Evolutionary conservation across 2,329 filamentous ascomycete species (phyloP).

Genomic region (Alternaria solani): DNA sequence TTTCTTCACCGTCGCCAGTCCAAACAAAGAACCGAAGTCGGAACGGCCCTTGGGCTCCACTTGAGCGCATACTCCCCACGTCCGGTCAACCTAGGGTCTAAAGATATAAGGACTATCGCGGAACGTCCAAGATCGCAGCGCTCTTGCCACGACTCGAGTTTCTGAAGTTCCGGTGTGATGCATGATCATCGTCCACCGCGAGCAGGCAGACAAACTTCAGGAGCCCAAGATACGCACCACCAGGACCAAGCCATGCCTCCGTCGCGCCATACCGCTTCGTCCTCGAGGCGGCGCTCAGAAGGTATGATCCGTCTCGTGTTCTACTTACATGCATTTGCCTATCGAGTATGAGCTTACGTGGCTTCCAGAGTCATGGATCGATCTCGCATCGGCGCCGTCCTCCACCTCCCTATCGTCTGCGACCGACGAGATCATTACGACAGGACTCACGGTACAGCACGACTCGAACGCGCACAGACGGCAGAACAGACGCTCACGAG

Average conservation of each 20-base stretch:
- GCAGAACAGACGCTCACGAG: constrained; percentile 54
- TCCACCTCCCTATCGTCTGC: constrained; percentile 88
- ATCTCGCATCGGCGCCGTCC: constrained; percentile 90
- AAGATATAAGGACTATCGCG: constrained; percentile 7
- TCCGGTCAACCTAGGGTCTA: constrained; percentile 19
- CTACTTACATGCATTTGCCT: not conserved
- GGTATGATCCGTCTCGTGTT: constrained; percentile 25
- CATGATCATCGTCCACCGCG: constrained; percentile 37
- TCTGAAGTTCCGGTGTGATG: constrained; percentile 25
- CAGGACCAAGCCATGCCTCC: constrained; percentile 33
- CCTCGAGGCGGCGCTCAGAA: constrained; percentile 40
- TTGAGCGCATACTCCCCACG: constrained; percentile 38
- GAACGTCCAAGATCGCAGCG: not conserved
- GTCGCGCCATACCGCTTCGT: constrained; percentile 25
- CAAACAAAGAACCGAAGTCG: constrained; percentile 43
- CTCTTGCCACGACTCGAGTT: not conserved
- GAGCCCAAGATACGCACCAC: constrained; percentile 24
- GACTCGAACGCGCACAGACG: constrained; percentile 70
- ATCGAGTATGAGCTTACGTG: constrained; percentile 21
- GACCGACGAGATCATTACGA: constrained; percentile 90
- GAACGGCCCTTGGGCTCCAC: constrained; percentile 37
- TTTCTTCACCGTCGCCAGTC: constrained; percentile 7
- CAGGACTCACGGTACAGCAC: constrained; percentile 78
- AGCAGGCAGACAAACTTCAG: constrained; percentile 30
- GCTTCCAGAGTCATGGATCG: constrained; percentile 90